Evolutionary conservation across 78 protist species (phyloP), one percentile per base, ranked within the genome.

Genomic region (Cavenderia fasciculata): DNA sequence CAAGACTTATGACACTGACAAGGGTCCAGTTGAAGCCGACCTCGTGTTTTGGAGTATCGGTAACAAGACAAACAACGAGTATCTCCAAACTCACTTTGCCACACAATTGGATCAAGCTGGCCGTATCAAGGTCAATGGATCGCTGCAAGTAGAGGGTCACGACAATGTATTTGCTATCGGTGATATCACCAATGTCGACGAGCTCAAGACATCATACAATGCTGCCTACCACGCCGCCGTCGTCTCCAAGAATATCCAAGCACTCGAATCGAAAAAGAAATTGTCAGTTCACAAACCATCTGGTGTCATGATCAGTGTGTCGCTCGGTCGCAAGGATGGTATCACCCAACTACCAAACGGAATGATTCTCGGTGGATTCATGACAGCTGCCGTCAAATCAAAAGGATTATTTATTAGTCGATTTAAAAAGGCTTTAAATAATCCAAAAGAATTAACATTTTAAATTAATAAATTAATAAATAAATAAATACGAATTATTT

Each of bases 121-220:
- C 14, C 59, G 44, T 38, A 34, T 86, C 29, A 73, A 70, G 31
- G 95, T 92, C 8, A 69, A 92, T 47, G 57, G 29, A 18, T 41
- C 57, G 8, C 21, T 65, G 33, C 85, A 70, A 65, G 78, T 92
- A 18, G 66, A 72, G 36, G 86, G 87, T 38, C 49, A 68, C 21
- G 10, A 47, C 6, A 79, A 92, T 84, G 71, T 92, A 71, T 92
- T 86, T 75, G 95, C 95, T 36, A 36, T 92, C 65, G 95, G 95
- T 33, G 95, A 92, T 68, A 85, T 92, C 31, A 82, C 92, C 19
- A 43, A 54, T 36, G 25, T 74, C 0, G 10, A 21, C n/a, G 93
- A 87, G 33, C 25, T 68, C 1, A 87, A 87, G 79, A 68, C 76
- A 19, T 40, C 86, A 4, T 87, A 74, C 25, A 52, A 77, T 51